Conservation (phyloP, 306 rosid species). For the Ormosia semicastrata region DNA sequence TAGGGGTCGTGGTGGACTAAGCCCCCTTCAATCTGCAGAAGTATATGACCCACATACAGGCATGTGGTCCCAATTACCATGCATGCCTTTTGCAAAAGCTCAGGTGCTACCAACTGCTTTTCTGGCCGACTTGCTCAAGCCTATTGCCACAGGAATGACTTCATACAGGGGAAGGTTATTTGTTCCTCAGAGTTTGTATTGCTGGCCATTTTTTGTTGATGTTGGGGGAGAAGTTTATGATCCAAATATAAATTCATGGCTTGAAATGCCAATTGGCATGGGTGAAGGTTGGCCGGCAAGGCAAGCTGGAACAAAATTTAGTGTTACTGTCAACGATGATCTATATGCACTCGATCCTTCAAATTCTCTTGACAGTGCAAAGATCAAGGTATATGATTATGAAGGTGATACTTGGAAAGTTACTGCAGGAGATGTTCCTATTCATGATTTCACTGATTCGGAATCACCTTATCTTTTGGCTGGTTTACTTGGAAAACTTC, state of each 20-base stretch:
- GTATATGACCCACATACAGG: slow-evolving; percentile 38
- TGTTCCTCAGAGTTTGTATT: slow-evolving; percentile 54
- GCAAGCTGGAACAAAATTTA: slow-evolving; percentile 51
- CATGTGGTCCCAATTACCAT: slow-evolving; percentile 45
- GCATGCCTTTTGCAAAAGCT: slow-evolving; percentile 49
- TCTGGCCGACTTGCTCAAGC: slow-evolving; percentile 50
- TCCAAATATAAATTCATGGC: slow-evolving; percentile 42
- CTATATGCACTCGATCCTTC: slow-evolving; percentile 50
- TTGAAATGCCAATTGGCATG: slow-evolving; percentile 50
- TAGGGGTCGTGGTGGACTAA: slow-evolving; percentile 42
- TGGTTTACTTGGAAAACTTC: slow-evolving; percentile 38
- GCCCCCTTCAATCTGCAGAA: slow-evolving; percentile 52
- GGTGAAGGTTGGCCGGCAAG: slow-evolving; percentile 53
- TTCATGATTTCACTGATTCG: slow-evolving; percentile 27
- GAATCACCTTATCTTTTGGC: slow-evolving; percentile 44
- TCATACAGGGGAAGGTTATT: slow-evolving; percentile 46
- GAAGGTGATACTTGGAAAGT: slow-evolving; percentile 42
- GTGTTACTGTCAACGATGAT: slow-evolving; percentile 34
- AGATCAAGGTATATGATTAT: slow-evolving; percentile 35
- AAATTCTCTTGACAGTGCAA: slow-evolving; percentile 29
- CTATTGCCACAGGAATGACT: slow-evolving; percentile 52
- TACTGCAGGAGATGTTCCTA: slow-evolving; percentile 41
- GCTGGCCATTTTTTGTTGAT: slow-evolving; percentile 48
- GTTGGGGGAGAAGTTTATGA: slow-evolving; percentile 55
- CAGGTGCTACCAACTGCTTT: slow-evolving; percentile 40